Evolutionary conservation across 441 rosid genomes (phyloP), one percentile per base, ranked within the genome.

Genomic region (Raphanus hybrid): DNA sequence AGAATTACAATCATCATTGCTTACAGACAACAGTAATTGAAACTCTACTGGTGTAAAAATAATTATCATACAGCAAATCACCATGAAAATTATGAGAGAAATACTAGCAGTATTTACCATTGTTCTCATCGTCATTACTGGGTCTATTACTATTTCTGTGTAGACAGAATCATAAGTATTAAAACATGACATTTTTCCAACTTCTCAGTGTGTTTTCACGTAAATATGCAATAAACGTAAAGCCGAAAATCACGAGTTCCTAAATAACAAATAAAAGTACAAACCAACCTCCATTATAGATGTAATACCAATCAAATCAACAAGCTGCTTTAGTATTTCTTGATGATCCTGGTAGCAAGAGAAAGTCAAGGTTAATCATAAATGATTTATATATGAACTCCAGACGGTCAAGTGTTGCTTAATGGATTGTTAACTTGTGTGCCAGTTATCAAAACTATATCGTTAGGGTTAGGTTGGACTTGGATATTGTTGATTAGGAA

Each of bases 231-330:
- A 48, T 3, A 48, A 43, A 58, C 8, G 0, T 41, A 45, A 71
- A 59, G 9, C 71, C 59, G 5, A 50, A 23, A 70, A 70, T 35
- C 54, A 63, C 6, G 76, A 75, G 65, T 59, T 59, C 71, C 66
- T 45, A 54, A 43, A 50, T 50, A 64, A 12, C 29, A 16, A 6
- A 62, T 27, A 79, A 15, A 81, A 76, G 67, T 32, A 55, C 74
- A 67, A 70, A 84, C 88, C 69, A 85, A 92, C 98, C 98, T 94
- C 98, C 98, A 94, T 91, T 67, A 94, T 83, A 48, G 98, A 94
- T 43, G 98, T 91, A 69, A 89, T 92, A 70, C 98, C 97, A 86
- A 94, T 86, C 78, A 94, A 88, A 76, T 94, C 98, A 65, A 94
- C 92, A 73, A 94, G 83, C 75, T 75, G 91, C 81, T 78, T 78